Evolutionary conservation across 179 eudicot species (phyloP), one percentile per base, ranked within the genome.

Genomic region (Heliamphora pulchella): DNA sequence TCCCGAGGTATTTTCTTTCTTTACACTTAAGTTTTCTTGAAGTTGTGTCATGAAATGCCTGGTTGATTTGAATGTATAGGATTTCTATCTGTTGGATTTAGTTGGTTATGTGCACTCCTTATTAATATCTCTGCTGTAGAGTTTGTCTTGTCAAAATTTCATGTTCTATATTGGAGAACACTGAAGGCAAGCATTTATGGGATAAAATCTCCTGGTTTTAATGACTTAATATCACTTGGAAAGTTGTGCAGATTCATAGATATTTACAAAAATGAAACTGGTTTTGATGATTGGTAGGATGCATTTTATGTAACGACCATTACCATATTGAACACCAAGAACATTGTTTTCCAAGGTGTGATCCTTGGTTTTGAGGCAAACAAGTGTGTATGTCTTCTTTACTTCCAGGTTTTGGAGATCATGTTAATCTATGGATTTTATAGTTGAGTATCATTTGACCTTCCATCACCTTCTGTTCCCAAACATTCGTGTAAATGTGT

Each of bases 1-100:
- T 95, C 43, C 98, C 98, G 74, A 93, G 97, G 98, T 95, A 91
- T 53, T 4, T 14, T 54, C 51, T 17, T 17, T 17, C 48, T 55
- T 15, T 74, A n/a, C n/a, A n/a, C n/a, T 0, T 63, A 9, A 5
- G 6, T 62, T 76, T 44, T 44, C 1, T 11, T 39, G 3, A 18
- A 2, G 47, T 20, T 77, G 50, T 63, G 71, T 58, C 71, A 22
- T 31, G 59, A 47, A 61, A 14, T 53, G 31, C n/a, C 58, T 64
- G 11, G 20, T 57, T 66, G 20, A 20, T 5, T 71, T 71, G 54
- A 46, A 18, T n/a, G 41, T 6, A 11, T 22, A 3, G 8, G 44
- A 9, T 11, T 54, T 9, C 22, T 39, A 10, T 15, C 39, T n/a
- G 69, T 64, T 64, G 41, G 3, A 20, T 55, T 74, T 57, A 0